Base-by-base conservation (phyloP, 345 rosid species). In the Erucastrum elatum region DNA sequence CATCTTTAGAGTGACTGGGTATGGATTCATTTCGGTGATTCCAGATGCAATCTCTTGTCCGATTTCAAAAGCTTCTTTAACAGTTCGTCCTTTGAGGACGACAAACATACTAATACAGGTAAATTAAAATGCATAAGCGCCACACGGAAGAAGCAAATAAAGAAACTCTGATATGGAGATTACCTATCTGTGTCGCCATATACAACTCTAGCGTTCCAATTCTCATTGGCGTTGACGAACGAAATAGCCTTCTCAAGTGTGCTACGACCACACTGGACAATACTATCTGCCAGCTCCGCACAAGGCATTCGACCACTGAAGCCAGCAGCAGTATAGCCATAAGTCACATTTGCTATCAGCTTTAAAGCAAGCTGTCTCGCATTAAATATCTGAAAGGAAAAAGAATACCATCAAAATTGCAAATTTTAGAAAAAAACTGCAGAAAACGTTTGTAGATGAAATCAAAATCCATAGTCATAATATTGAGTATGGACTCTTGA, bases 221-320 rank as follows among this genome's bases (percentile, higher is more conserved):
- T 88, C 11, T 88, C 89, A 82, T 88, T 86, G 77, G 88, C 88
- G 85, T 88, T 89, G 68, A 92, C 89, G 49, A 87, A 84, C 10
- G 91, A 84, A 75, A 94, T 94, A 78, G 98, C 98, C 74, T 81
- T 92, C 80, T 94, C 98, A 65, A 92, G 89, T 37, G 98, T 94
- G 81, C 87, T 83, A 69, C 98, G 98, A 75, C 98, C 98, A 87
- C 98, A 92, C 69, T 94, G 98, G 81, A 94, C 98, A 58, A 94
- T 94, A 73, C 98, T 94, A 81, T 94, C 98, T 56, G 98, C 98
- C 89, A 94, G 90, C 89, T 94, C 98, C 33, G 98, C 97, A 90
- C 98, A 94, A 46, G 98, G 98, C 98, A 94, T 94, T 75, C 98
- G 98, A 61, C 98, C 98, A 80, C 98, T 94, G 84, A 94, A 94